phyloP scores from a whole-genome alignment of 202 grass and related monocot genomes.

The Musa balbisiana region DNA sequence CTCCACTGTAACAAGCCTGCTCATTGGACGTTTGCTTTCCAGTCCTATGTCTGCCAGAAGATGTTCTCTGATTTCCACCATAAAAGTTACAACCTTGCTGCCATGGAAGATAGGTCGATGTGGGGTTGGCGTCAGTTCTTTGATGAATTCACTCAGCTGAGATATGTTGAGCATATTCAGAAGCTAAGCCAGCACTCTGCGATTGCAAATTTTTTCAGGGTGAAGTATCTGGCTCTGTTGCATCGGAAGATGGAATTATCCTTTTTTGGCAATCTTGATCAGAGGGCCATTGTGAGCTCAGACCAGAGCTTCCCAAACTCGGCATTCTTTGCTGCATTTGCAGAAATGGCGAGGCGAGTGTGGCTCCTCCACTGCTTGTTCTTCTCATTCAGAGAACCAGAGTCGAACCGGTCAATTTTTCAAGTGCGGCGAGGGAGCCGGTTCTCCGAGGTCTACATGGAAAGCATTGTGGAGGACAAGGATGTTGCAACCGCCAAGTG shows the following conservation, averaged over 20 bases:
- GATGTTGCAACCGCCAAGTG: background rate
- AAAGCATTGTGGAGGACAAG: conserved; percentile 33
- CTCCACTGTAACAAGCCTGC: conserved; percentile 8
- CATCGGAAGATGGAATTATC: conserved; percentile 59
- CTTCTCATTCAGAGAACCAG: conserved; percentile 35
- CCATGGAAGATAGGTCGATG: conserved; percentile 12
- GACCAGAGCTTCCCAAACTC: conserved; percentile 1
- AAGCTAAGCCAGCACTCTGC: conserved; percentile 12
- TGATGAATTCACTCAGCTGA: conserved; percentile 49
- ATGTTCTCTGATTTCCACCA: conserved; percentile 27
- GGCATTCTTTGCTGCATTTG: conserved; percentile 42
- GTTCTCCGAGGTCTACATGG: conserved; percentile 97
- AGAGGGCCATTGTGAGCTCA: conserved; percentile 19
- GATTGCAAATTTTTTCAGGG: conserved; percentile 38
- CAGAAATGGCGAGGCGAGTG: conserved; percentile 73
- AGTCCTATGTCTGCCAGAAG: conserved; percentile 16
- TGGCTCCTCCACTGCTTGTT: conserved; percentile 90
- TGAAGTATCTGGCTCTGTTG: conserved; percentile 50
- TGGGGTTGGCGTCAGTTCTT: conserved; percentile 56
- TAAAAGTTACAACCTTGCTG: background rate
- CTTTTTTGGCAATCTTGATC: conserved; percentile 33
- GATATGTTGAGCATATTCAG: conserved; percentile 8
- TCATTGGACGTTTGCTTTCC: conserved; percentile 31
- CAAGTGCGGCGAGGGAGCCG: conserved; percentile 40
- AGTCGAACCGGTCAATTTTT: conserved; percentile 1